A percentile compares a stretch with the other conserved stretches of the same genome.
Conservation (phyloP, 306 rosid genomes). For the Pterocarpus santalinus region DNA sequence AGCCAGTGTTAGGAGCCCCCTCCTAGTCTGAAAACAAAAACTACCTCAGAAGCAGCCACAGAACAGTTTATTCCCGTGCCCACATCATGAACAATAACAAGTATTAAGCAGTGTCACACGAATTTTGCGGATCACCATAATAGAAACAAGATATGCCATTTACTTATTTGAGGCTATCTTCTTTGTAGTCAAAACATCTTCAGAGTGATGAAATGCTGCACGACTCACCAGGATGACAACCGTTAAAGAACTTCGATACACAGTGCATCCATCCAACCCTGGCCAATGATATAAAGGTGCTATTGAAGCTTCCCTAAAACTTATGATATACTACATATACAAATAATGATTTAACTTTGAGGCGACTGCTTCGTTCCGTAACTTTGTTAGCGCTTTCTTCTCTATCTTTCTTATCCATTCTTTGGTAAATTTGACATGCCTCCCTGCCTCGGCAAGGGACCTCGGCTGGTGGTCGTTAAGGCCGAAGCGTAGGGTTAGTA, state of each 20-base stretch:
- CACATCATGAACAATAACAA: no score
- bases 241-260: slow-evolving; percentile 22
- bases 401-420: slow-evolving; percentile 81
- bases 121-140: no score
- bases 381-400: slow-evolving; percentile 72
- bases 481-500: slow-evolving; percentile 75
- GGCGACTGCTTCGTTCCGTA: slow-evolving; percentile 55
- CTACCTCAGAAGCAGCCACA: no score
- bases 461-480: slow-evolving; percentile 65
- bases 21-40: no score
- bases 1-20: no score
- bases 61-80: no score
- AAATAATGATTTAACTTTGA: slow-evolving; percentile 64
- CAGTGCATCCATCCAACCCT: neutral
- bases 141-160: no score
- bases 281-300: slow-evolving; percentile 20
- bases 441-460: slow-evolving; percentile 82
- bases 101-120: no score
- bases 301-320: slow-evolving; percentile 43
- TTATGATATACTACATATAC: slow-evolving; percentile 39
- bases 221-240: neutral
- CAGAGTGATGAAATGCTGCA: neutral
- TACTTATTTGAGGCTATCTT: no score
- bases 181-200: no score
- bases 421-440: slow-evolving; percentile 62